These are phyloP conservation scores for Apiospora marii DNA, from an alignment of 2,329 filamentous ascomycete genomes.

Conservation along the genomic window DNA sequence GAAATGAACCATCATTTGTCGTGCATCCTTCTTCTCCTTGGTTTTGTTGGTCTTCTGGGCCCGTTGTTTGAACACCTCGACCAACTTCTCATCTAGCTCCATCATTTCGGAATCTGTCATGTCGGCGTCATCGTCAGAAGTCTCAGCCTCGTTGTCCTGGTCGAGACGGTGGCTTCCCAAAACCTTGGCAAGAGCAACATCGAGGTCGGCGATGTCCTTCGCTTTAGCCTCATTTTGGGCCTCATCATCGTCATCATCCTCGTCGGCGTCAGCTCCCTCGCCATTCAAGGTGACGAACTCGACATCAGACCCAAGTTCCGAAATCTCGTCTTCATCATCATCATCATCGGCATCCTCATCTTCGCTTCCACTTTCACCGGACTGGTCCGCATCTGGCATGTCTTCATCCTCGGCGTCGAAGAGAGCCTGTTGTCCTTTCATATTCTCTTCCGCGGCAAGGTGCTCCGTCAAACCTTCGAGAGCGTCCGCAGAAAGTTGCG, in stretches of 20 bases:
- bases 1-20: conserved; percentile 89
- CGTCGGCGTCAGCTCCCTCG: conserved; percentile 49
- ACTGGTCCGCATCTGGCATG: conserved; percentile 53
- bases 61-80: conserved; percentile 83
- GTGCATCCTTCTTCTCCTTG: conserved; percentile 86
- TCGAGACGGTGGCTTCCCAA: conserved; percentile 75
- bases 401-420: conserved; percentile 76
- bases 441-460: conserved; percentile 79
- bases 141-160: conserved; percentile 63
- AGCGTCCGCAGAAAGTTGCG: conserved; percentile 75
- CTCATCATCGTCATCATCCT: conserved; percentile 49
- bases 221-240: conserved; percentile 55
- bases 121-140: conserved; percentile 72
- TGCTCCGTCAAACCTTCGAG: conserved; percentile 73
- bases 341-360: conserved; percentile 46
- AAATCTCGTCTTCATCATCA: conserved; percentile 50
- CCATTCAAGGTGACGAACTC: conserved; percentile 49
- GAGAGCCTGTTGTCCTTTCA: conserved; percentile 83
- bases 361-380: conserved; percentile 50
- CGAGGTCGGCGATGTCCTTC: conserved; percentile 60
- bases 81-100: conserved; percentile 72
- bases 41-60: conserved; percentile 74
- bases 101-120: conserved; percentile 85
- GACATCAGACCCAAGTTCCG: conserved; percentile 50
- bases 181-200: conserved; percentile 79